Base-by-base conservation (phyloP, 2,329 filamentous ascomycete species). In the Ophiostoma tasmaniense region DNA sequence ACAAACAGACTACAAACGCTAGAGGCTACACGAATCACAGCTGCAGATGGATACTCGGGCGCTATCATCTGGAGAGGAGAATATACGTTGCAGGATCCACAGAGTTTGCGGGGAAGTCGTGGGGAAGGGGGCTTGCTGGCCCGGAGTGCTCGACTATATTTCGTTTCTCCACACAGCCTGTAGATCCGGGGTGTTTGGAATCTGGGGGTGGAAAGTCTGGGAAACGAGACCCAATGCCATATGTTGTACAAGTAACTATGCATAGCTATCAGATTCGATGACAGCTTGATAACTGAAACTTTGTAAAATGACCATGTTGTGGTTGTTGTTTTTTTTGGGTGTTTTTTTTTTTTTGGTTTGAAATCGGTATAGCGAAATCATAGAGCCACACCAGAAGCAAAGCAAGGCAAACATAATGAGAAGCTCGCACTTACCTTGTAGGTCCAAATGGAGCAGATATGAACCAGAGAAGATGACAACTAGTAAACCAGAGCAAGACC, bases 91-190 rank as follows among this genome's bases (percentile, higher is more conserved):
- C 37, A 45, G 64, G 64, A 65, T 28, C 64, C 64, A 65, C 64
- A 28, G 35, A 39, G 35, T 45, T 65, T 45, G 64, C 64, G 64
- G 64, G 64, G 64, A 65, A 65, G 64, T 65, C 35, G 64, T 65
- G 64, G 64, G 64, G 64, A 42, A 65, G 13, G 35, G 35, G 35
- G 64, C 37, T 22, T 65, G 37, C 37, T 45, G 35, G 11, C 62
- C 14, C 50, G 22, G 50, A 55, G 11, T 55, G 14, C 6, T 55
- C 50, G 50, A 55, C 50, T 55, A 25, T 25, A 45, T n/a, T n/a
- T 42, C 17, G 30, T n/a, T n/a, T 42, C 64, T 39, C 64, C 64
- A 65, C 62, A 39, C 62, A 22, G 3, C 25, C 22, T 30, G 64
- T 11, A 65, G 33, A 65, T 65, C 64, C 64, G 64, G 64, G 64